phyloP scores from a whole-genome alignment of 768 basidiomycete species.

The Gyrodon lividus region DNA sequence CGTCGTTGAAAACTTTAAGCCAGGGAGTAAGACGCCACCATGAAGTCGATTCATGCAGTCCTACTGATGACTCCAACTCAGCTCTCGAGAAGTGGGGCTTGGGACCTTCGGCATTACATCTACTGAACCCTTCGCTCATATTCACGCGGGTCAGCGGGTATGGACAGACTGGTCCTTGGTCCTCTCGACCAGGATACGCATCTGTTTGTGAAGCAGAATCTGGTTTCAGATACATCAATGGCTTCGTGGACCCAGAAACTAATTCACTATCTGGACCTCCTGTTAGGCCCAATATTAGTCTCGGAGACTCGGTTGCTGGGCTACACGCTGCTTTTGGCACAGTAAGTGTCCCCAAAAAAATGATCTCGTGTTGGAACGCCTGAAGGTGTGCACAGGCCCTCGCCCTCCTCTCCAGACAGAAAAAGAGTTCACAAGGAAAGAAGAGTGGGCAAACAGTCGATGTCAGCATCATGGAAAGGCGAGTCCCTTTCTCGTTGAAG shows the following conservation, averaged over 20 bases:
- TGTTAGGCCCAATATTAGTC: slow-evolving; percentile 67
- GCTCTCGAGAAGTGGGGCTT: slow-evolving; percentile 71
- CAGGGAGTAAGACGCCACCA: slow-evolving; percentile 53
- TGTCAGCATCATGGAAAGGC: slow-evolving; percentile 76
- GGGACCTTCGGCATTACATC: slow-evolving; percentile 55
- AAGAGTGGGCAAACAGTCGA: slow-evolving; percentile 57
- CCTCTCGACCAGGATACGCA: slow-evolving; percentile 66
- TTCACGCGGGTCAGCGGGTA: slow-evolving; percentile 86
- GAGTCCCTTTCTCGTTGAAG: neutral
- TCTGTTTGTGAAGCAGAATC: slow-evolving; percentile 77
- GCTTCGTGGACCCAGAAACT: slow-evolving; percentile 53
- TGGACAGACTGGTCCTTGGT: slow-evolving; percentile 75
- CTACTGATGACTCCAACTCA: slow-evolving; percentile 21
- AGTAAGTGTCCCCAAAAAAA: slow-evolving; percentile 33
- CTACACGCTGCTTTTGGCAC: slow-evolving; percentile 75
- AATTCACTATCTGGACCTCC: slow-evolving; percentile 59
- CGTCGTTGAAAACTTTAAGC: slow-evolving; percentile 70
- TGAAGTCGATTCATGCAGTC: neutral
- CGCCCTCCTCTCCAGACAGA: slow-evolving; percentile 52
- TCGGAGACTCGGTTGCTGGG: slow-evolving; percentile 72
- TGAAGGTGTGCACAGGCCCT: slow-evolving; percentile 43
- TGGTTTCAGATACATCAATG: slow-evolving; percentile 73
- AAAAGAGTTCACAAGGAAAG: slow-evolving; percentile 28
- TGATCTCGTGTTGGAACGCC: neutral
- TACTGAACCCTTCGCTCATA: slow-evolving; percentile 83